Conservation (phyloP, 139 green algal genomes). For the Chlamydomonas sp. region DNA sequence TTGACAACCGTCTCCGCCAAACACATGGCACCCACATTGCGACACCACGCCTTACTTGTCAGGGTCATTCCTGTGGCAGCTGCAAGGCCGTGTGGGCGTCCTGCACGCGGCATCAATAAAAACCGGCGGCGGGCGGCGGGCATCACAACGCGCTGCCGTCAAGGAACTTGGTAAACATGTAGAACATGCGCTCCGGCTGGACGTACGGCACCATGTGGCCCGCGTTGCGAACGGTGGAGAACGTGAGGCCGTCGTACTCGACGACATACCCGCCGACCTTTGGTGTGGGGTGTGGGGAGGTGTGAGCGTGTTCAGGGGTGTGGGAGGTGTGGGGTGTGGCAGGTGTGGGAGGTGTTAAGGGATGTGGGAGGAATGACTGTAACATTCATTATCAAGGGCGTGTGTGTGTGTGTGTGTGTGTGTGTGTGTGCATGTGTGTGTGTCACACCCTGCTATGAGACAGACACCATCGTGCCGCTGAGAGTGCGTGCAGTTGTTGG, state of each 20-base stretch:
- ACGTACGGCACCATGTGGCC: slow-evolving; percentile 18
- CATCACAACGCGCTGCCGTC: not conserved
- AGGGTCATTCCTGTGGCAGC: no score
- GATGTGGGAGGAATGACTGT: not conserved
- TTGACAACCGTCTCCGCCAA: no score
- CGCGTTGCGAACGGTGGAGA: slow-evolving; percentile 10
- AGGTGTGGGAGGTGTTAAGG: not conserved
- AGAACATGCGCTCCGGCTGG: slow-evolving; percentile 13
- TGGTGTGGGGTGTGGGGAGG: not conserved
- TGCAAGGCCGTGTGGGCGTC: no score
- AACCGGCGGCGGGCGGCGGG: no score
- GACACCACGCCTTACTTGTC: no score
- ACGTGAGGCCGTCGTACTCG: slow-evolving; percentile 7
- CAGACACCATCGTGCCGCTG: no score
- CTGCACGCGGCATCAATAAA: no score
- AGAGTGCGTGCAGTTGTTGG: no score
- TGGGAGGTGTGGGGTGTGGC: not conserved
- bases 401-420: not conserved
- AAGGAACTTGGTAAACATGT: not conserved
- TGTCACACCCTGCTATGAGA: no score
- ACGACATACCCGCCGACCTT: slow-evolving; percentile 11
- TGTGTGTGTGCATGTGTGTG: no score
- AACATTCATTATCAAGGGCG: not conserved
- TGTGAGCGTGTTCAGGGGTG: not conserved
- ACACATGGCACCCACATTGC: no score